Evolutionary conservation across 768 basidiomycete species (phyloP).

Genomic region (Tylopilus plumbeoviolaceoides): DNA sequence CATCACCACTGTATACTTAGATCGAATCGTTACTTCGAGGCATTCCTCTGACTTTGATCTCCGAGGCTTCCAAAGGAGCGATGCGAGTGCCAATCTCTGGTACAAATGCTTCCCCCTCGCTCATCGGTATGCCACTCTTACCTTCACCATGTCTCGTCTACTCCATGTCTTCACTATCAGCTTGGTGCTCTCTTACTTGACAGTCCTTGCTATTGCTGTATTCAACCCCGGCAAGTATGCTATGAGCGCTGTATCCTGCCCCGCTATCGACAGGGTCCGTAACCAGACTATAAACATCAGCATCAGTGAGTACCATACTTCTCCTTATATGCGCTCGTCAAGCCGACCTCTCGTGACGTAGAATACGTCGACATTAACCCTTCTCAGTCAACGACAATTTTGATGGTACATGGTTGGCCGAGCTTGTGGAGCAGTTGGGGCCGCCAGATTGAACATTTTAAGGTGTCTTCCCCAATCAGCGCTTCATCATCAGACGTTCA

Average conservation of each 20-base stretch:
- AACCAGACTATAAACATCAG: slow-evolving; percentile 34
- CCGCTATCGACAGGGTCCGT: slow-evolving; percentile 38
- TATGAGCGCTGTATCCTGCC: slow-evolving; percentile 36
- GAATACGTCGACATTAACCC: slow-evolving; percentile 63
- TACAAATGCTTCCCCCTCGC: not conserved
- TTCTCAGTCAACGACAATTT: slow-evolving; percentile 42
- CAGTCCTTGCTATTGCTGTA: not conserved
- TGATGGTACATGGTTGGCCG: slow-evolving; percentile 81
- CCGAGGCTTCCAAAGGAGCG: not conserved
- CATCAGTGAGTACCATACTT: slow-evolving; percentile 39
- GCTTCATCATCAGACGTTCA: not conserved
- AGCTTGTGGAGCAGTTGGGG: slow-evolving; percentile 74
- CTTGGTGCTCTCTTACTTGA: not conserved
- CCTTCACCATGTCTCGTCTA: slow-evolving; percentile 1
- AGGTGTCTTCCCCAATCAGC: slow-evolving; percentile 31
- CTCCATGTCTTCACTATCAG: not conserved
- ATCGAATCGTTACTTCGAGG: not conserved
- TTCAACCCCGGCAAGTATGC: slow-evolving; percentile 40
- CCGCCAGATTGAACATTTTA: slow-evolving; percentile 63
- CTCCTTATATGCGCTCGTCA: slow-evolving; percentile 3
- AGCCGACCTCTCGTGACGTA: slow-evolving; percentile 17
- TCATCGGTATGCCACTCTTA: not conserved
- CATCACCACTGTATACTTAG: not conserved
- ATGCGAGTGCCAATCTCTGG: not conserved
- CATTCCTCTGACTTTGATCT: not conserved